Percentiles rank a stretch among this genome's conserved stretches.
phyloP scores from a whole-genome alignment of 2,329 filamentous ascomycete species.

The Hypoxylon sp. region DNA sequence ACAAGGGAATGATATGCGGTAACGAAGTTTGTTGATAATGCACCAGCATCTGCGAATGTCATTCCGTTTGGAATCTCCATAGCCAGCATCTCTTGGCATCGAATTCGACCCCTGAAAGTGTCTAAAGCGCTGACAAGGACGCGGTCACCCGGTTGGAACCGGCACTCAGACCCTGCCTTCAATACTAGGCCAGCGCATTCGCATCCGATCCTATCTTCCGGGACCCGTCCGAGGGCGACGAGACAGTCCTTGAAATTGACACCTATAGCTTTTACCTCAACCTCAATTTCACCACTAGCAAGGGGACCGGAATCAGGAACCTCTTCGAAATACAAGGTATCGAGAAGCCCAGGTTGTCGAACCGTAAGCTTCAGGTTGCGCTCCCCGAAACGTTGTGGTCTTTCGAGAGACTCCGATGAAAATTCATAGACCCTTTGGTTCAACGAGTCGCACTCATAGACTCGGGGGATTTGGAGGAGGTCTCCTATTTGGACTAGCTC shows the following conservation, averaged over 20 bases:
- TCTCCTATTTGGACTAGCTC: too few relatives aligned
- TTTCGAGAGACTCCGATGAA: too few relatives aligned
- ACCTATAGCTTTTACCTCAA: conserved; percentile 16
- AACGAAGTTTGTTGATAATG: too few relatives aligned
- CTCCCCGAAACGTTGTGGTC: too few relatives aligned
- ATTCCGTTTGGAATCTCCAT: too few relatives aligned
- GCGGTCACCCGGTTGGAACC: neutral
- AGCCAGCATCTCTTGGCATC: too few relatives aligned
- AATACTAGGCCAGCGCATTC: conserved; percentile 19
- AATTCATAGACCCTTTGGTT: too few relatives aligned
- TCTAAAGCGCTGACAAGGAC: conserved; percentile 3
- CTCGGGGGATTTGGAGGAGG: too few relatives aligned
- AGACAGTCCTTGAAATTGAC: conserved; percentile 27
- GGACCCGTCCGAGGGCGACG: conserved; percentile 8
- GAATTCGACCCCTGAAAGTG: neutral
- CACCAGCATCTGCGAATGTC: too few relatives aligned
- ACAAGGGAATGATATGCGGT: too few relatives aligned
- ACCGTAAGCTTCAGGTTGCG: too few relatives aligned
- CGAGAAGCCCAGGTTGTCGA: neutral
- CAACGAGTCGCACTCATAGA: too few relatives aligned
- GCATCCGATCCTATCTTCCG: conserved; percentile 7
- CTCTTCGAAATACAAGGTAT: conserved; percentile 22
- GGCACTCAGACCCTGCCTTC: neutral
- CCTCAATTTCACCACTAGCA: conserved; percentile 4
- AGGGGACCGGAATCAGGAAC: neutral